phyloP scores from a whole-genome alignment of 1,284 basidiomycete genomes.

The Sporisorium graminicola region DNA sequence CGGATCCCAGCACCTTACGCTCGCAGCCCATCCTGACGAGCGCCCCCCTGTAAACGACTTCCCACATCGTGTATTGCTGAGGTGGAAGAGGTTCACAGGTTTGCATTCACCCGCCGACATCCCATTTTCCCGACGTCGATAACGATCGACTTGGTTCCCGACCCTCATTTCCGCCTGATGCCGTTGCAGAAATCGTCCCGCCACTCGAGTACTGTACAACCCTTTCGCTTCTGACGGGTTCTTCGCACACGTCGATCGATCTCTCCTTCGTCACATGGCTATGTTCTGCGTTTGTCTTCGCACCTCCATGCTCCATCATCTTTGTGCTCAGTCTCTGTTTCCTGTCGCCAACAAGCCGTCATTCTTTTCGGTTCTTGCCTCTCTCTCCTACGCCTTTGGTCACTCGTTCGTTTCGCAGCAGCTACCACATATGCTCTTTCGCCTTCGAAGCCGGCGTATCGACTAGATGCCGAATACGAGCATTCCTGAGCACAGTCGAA shows the following conservation, averaged over 20 bases:
- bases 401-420: background rate
- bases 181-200: background rate
- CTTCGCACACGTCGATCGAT: background rate
- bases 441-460: background rate
- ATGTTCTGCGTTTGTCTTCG: background rate
- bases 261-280: background rate
- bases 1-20: background rate
- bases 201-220: background rate
- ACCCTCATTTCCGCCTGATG: background rate
- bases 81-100: too few species aligned
- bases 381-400: background rate
- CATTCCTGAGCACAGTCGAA: slow-evolving; percentile 15
- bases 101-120: too few species aligned
- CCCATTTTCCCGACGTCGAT: background rate
- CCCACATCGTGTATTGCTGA: background rate
- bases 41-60: too few species aligned
- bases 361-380: background rate
- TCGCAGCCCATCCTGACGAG: background rate
- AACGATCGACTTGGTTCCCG: background rate
- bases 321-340: background rate
- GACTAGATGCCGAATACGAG: slow-evolving; percentile 32
- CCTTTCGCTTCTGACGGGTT: background rate
- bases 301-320: background rate
- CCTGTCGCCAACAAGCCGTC: background rate
- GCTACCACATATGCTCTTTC: slow-evolving; percentile 7